Evolutionary conservation across 805 yeast species (phyloP).

Genomic region (Lipomyces yamanashiensis): DNA sequence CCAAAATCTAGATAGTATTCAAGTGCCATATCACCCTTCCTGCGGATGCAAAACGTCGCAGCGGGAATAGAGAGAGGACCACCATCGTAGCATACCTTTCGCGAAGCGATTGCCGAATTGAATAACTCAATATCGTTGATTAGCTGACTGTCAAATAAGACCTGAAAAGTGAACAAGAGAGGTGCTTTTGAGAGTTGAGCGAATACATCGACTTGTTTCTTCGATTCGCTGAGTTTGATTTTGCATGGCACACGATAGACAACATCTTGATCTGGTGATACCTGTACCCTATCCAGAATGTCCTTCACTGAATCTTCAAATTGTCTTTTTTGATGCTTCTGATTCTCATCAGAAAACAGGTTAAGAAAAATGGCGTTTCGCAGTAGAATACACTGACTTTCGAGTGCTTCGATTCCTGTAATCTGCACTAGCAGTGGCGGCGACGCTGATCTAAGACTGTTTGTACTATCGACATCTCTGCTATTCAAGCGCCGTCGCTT

Average conservation of each 20-base stretch:
- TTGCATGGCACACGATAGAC: constrained; percentile 18
- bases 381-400: constrained; percentile 17
- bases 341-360: not conserved
- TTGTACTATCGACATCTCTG: not conserved
- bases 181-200: constrained; percentile 6
- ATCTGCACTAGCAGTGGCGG: not conserved
- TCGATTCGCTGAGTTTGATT: constrained; percentile 4
- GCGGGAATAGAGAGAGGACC: constrained; percentile 23
- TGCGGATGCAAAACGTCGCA: constrained; percentile 16
- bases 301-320: constrained; percentile 2
- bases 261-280: not conserved
- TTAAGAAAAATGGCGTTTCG: constrained; percentile 9
- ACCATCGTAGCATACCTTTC: constrained; percentile 12
- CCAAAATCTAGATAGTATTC: constrained; percentile 30
- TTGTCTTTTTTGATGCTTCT: not conserved
- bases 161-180: constrained; percentile 3
- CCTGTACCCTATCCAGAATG: not conserved
- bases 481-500: constrained; percentile 18
- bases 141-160: constrained; percentile 3
- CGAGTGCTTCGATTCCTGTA: constrained; percentile 21
- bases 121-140: constrained; percentile 19
- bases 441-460: not conserved
- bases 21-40: too few relatives aligned
- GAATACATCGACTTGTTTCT: constrained; percentile 11
- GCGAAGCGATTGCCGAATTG: not conserved